These are phyloP conservation scores for Daldinia vernicosa DNA, from an alignment of 495 filamentous ascomycete species.

Conservation along the genomic window DNA sequence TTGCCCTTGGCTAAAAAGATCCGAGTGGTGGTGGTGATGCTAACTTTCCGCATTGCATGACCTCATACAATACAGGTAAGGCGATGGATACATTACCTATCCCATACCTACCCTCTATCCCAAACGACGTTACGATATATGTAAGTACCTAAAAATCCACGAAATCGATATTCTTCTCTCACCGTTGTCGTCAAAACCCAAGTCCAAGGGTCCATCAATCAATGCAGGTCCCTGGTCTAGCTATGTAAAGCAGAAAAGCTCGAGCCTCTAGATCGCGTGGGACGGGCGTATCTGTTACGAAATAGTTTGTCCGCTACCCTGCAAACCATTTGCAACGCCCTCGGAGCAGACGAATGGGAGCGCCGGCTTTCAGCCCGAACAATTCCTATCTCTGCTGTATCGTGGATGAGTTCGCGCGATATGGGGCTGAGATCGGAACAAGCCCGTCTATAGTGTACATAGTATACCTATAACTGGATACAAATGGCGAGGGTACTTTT, in stretches of 20 bases:
- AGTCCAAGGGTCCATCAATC: slow-evolving; percentile 32
- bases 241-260: slow-evolving; percentile 28
- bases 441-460: too few species aligned
- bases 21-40: slow-evolving; percentile 6
- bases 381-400: slow-evolving; percentile 36
- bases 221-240: slow-evolving; percentile 36
- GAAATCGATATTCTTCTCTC: background rate
- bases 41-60: slow-evolving; percentile 20
- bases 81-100: background rate
- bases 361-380: slow-evolving; percentile 37
- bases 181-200: slow-evolving; percentile 25
- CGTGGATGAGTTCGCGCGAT: slow-evolving; percentile 33
- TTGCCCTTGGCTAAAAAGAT: slow-evolving; percentile 10
- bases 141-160: background rate
- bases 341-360: slow-evolving; percentile 28
- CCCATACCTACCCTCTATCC: background rate
- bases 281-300: slow-evolving; percentile 42
- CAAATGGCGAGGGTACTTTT: background rate
- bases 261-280: slow-evolving; percentile 39
- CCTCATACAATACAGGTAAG: background rate
- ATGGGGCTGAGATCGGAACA: slow-evolving; percentile 40
- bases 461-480: too few species aligned
- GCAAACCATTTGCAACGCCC: slow-evolving; percentile 41
- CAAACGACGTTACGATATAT: background rate
- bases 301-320: slow-evolving; percentile 41